Evolutionary conservation across 768 basidiomycete species (phyloP), one percentile per base, ranked within the genome.

Genomic region (Heimioporus sp.): DNA sequence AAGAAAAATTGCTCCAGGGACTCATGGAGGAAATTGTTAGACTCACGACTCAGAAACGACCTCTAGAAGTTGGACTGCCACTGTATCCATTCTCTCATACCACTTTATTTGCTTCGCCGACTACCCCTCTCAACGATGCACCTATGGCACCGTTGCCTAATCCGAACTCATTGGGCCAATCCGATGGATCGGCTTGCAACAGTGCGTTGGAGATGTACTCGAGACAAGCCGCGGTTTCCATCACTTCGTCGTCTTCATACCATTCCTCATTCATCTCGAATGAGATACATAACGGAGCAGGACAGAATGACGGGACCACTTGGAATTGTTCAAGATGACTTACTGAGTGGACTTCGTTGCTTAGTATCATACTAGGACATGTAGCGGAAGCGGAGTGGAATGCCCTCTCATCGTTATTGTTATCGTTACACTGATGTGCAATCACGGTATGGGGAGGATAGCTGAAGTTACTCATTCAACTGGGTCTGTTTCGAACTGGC

Each of bases 1-100:
- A 93, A 71, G 90, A 93, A 66, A 80, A 80, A 56, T 72, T 93
- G 19, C 73, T 93, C 15, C 90, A 91, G 61, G 87, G 86, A 4
- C 75, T 92, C 35, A 92, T 92, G 90, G 75, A 81, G 42, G 91
- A 92, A 63, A 92, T 92, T 53, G 83, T 92, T 32, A 78, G 85
- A 50, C 81, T 90, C 76, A 92, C 91, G 16, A 83, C 78, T 12
- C 89, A 92, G 67, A 85, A 86, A 63, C 81, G 83, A 57, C 90
- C 90, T 16, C 76, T 92, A 32, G 83, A 89, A 65, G 85, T 90
- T 51, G 86, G 87, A 31, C 78, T 92, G 16, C 90, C 90, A 11
- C 74, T 90, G 39, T 91, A 87, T 72, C 87, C 86, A 5, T 90
- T 90, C 65, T 90, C 89, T n/a, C 82, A 83, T 58, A 71, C 78